Evolutionary conservation across 768 basidiomycete genomes (phyloP).

Genomic region (Auricularia sp.): DNA sequence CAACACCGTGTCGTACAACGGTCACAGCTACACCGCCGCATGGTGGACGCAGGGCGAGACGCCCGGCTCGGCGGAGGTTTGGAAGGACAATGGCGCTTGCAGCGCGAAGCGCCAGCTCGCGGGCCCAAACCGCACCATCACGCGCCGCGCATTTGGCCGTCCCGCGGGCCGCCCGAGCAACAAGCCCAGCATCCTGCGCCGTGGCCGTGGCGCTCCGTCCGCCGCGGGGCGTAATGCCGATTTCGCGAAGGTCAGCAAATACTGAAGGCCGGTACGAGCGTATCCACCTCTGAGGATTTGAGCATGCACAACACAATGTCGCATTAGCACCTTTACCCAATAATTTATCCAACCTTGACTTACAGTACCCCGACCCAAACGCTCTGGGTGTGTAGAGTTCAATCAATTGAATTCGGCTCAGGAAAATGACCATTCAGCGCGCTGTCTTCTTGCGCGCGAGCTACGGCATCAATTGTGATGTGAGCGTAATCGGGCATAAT

Average conservation of each 20-base stretch:
- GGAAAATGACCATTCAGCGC: too few species aligned
- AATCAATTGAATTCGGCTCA: too few species aligned
- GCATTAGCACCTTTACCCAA: neutral
- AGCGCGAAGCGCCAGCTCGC: neutral
- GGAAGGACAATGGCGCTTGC: conserved; percentile 50
- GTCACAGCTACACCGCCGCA: conserved; percentile 39
- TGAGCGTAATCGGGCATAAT: too few species aligned
- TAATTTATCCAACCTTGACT: neutral
- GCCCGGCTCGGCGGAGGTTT: conserved; percentile 36
- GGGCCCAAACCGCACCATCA: neutral
- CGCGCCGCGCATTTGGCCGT: neutral
- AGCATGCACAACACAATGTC: neutral
- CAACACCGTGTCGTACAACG: conserved; percentile 12
- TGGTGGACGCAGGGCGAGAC: conserved; percentile 54
- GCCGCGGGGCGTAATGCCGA: neutral
- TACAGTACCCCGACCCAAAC: too few species aligned
- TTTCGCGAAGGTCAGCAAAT: neutral
- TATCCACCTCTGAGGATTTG: neutral
- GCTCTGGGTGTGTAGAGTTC: too few species aligned
- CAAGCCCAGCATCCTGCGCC: neutral
- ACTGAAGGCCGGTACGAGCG: neutral
- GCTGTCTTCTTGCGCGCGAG: too few species aligned
- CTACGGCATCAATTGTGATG: too few species aligned
- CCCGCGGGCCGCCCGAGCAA: neutral
- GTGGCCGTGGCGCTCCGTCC: neutral